Percentiles rank a stretch among this genome's conserved stretches.
Evolutionary conservation across 495 filamentous ascomycete genomes (phyloP).

Genomic region (Penicillium soppii): DNA sequence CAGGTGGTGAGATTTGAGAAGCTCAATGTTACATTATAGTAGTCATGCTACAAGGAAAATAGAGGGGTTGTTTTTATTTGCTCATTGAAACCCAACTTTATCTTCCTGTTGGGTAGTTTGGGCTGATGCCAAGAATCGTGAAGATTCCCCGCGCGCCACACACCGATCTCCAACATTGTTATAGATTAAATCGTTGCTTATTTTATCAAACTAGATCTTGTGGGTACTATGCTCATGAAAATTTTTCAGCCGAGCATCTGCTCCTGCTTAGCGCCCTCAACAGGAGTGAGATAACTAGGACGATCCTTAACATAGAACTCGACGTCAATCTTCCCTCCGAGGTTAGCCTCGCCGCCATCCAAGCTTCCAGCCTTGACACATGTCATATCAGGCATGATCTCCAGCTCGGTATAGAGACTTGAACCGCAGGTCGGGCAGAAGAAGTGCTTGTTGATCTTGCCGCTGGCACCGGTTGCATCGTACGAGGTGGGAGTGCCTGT

Average conservation of each 20-base stretch:
- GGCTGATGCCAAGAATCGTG: neutral
- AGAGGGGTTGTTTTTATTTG: no score
- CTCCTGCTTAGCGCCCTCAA: constrained; percentile 48
- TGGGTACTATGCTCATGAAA: no score
- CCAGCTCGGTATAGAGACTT: constrained; percentile 44
- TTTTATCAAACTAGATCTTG: neutral
- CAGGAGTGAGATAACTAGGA: constrained; percentile 27
- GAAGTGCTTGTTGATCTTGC: constrained; percentile 51
- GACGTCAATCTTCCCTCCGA: constrained; percentile 35
- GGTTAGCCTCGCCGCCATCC: constrained; percentile 37
- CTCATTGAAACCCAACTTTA: no score
- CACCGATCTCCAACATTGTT: no score
- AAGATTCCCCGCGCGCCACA: neutral
- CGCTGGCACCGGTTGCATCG: constrained; percentile 35
- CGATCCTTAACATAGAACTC: constrained; percentile 51
- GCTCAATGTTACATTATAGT: no score
- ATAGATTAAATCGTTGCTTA: neutral
- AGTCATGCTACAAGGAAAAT: no score
- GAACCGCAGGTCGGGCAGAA: constrained; percentile 48
- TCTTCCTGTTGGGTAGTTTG: no score
- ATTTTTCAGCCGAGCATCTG: constrained; percentile 15
- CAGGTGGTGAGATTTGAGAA: no score
- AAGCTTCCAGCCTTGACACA: constrained; percentile 42
- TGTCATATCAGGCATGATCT: constrained; percentile 46
- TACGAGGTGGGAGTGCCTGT: constrained; percentile 37